Conservation (phyloP, 306 rosid species). For the Parietaria judaica region DNA sequence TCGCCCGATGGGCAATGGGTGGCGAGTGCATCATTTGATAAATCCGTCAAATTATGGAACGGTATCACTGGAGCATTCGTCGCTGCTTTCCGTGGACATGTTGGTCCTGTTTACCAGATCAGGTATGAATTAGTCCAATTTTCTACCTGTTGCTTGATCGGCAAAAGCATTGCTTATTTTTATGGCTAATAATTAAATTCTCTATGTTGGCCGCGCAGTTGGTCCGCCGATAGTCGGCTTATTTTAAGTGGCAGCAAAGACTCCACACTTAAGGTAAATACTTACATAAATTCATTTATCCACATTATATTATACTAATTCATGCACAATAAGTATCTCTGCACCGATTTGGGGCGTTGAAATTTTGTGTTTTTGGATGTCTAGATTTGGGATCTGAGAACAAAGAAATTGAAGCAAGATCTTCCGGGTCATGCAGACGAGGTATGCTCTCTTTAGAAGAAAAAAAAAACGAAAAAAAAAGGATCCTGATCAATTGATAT, state of each 20-base stretch:
- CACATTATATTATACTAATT: too few relatives aligned
- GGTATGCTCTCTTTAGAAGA: slow-evolving; percentile 35
- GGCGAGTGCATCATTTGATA: slow-evolving; percentile 93
- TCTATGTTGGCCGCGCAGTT: slow-evolving; percentile 44
- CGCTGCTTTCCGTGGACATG: slow-evolving; percentile 82
- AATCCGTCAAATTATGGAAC: slow-evolving; percentile 83
- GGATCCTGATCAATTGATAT: not conserved
- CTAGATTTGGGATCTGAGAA: slow-evolving; percentile 90
- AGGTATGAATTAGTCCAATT: slow-evolving; percentile 40
- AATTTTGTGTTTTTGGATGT: not conserved
- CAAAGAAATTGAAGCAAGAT: slow-evolving; percentile 74
- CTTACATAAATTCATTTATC: not conserved
- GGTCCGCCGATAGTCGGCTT: slow-evolving; percentile 98
- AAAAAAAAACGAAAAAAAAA: too few relatives aligned
- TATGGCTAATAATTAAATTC: slow-evolving; percentile 17
- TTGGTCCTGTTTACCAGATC: slow-evolving; percentile 90
- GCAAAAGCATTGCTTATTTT: not conserved
- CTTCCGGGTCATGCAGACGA: slow-evolving; percentile 97
- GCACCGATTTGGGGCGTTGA: too few relatives aligned
- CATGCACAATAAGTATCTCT: too few relatives aligned
- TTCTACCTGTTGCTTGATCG: not conserved
- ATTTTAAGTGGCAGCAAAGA: slow-evolving; percentile 90
- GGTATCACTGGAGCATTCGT: slow-evolving; percentile 72
- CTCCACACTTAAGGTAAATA: slow-evolving; percentile 80
- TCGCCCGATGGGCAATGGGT: slow-evolving; percentile 99